A percentile compares a stretch with the other conserved stretches of the same genome.
Evolutionary conservation across 371 early-diverging fungal genomes (phyloP).

Genomic region (Rhizomucor pusillus): DNA sequence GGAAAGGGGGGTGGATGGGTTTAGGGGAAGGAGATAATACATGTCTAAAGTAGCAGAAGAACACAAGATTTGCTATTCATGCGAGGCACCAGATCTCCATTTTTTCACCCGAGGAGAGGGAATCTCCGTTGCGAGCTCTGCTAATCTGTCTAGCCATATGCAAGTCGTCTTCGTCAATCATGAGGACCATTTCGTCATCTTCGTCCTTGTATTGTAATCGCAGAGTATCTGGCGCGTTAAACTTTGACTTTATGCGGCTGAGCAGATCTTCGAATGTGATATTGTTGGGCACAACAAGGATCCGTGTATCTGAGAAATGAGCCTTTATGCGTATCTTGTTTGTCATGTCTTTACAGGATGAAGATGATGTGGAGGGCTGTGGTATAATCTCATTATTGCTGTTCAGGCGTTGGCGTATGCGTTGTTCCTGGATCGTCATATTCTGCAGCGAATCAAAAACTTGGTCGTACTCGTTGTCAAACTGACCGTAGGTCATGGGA

Average conservation of each 20-base stretch:
- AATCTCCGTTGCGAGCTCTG: conserved; percentile 34
- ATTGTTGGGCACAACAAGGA: conserved; percentile 17
- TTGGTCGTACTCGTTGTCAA: conserved; percentile 31
- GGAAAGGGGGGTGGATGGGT: too few species aligned
- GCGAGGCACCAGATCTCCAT: conserved; percentile 67
- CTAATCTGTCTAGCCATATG: conserved; percentile 71
- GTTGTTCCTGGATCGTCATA: conserved; percentile 16
- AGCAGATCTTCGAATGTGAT: conserved; percentile 21
- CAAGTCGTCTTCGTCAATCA: conserved; percentile 92
- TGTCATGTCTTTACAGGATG: conserved; percentile 3
- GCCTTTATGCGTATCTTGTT: conserved; percentile 23
- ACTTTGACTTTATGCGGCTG: conserved; percentile 17
- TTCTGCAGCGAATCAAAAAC: conserved; percentile 31
- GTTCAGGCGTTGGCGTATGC: conserved; percentile 14
- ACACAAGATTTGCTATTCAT: too few species aligned
- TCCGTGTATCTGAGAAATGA: conserved; percentile 19
- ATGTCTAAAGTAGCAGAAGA: too few species aligned
- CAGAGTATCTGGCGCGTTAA: conserved; percentile 26
- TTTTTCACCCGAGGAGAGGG: conserved; percentile 34
- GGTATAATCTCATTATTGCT: conserved; percentile 1
- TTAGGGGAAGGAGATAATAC: too few species aligned
- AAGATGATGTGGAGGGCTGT: conserved; percentile 1
- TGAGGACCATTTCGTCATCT: conserved; percentile 79
- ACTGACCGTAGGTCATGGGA: conserved; percentile 7
- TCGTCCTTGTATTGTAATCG: conserved; percentile 86